Base-by-base conservation (phyloP, 768 basidiomycete species). In the Podaxis sp. region DNA sequence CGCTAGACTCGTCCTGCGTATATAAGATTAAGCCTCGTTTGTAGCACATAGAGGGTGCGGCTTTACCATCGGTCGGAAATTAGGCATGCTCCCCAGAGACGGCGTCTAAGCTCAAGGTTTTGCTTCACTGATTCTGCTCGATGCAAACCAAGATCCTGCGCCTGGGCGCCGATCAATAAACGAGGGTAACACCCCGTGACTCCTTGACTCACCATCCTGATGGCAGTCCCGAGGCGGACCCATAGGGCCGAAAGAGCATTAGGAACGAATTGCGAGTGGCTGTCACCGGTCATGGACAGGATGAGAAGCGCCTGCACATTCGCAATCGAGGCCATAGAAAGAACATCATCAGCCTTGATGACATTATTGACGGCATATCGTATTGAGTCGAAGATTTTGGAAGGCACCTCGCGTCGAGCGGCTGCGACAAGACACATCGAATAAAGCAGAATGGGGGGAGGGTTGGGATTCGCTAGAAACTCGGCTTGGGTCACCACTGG, bases 81-180 rank as follows among this genome's bases (percentile, higher is more conserved):
- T 59, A 99, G 87, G 77, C 96, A 99, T 41, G 88, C 88, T 24
- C 89, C 93, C 97, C 97, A 99, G 40, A 99, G 79, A 57, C 97
- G 84, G 64, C 97, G 84, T 58, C 95, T 81, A 48, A 95, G 81
- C 73, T 96, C 96, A 53, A 99, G 86, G 65, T 88, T 84, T 71
- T 89, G 88, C 68, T 87, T 91, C 48, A 90, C 87, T 0, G 90
- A 88, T 73, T 96, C 94, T 50, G 96, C 93, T 26, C 97, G 86
- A 74, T 99, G 96, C 56, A 99, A 76, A 2, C 97, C 97, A 30
- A 99, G 81, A 72, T 99, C 96, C 78, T 99, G 97, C 3, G 96
- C 97, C 95, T 95, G 66, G 30, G 65, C 59, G 37, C 56, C 17
- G 63, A 55, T 41, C 65, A 40, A 64, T 30, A 30, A 44, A 48